Evolutionary conservation across 2,329 filamentous ascomycete genomes (phyloP).

Genomic region (Pseudocercospora cruenta): DNA sequence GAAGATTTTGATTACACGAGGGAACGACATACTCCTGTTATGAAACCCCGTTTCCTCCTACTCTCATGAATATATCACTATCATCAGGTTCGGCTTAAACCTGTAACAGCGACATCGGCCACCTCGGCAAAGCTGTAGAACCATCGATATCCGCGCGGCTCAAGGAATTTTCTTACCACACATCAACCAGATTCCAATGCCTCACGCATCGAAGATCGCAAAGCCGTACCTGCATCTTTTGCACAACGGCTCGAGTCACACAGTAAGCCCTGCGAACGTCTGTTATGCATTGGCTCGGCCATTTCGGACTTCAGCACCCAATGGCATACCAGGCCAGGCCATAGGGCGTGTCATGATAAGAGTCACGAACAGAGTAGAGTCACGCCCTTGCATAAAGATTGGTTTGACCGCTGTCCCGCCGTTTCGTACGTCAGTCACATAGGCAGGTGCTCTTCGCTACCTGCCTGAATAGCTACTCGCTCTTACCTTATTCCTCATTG

Average conservation of each 20-base stretch:
- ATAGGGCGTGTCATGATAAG: background rate
- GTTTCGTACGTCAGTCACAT: background rate
- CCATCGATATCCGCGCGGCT: background rate
- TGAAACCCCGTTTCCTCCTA: background rate
- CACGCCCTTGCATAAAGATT: background rate
- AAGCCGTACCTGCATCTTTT: background rate
- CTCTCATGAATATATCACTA: background rate
- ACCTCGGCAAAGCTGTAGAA: background rate
- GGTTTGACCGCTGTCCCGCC: background rate
- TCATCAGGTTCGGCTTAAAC: background rate
- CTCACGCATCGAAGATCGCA: background rate
- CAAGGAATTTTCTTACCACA: conserved; percentile 5
- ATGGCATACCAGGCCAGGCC: too few relatives aligned
- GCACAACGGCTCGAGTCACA: too few relatives aligned
- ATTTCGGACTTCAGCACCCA: background rate
- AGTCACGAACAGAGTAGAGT: background rate
- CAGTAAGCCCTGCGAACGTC: background rate
- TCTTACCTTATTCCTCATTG: background rate
- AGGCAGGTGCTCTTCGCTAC: background rate
- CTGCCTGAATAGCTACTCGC: background rate
- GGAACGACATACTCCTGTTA: background rate
- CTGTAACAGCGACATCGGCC: background rate
- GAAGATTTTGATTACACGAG: background rate
- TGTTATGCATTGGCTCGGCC: background rate
- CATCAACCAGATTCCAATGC: background rate